A percentile compares a stretch with the other conserved stretches of the same genome.
Conservation (phyloP, 1,284 basidiomycete species). For the Exobasidium rhododendri region DNA sequence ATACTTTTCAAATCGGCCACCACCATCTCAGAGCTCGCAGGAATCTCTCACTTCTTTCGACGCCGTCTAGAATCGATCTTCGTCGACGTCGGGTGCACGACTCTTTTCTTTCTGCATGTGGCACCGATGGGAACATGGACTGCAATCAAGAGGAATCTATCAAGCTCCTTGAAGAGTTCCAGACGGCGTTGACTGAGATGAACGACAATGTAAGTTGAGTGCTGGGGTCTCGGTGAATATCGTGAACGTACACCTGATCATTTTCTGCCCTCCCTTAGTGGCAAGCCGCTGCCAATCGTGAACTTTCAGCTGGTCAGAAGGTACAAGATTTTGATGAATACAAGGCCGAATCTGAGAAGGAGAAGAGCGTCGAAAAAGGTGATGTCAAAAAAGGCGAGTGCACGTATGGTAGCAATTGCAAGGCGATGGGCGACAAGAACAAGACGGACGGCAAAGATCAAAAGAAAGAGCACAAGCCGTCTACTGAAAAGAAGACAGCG, state of each 20-base stretch:
- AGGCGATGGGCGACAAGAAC: too few species aligned
- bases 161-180: neutral
- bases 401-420: too few species aligned
- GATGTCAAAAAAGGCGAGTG: neutral
- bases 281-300: neutral
- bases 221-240: too few species aligned
- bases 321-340: neutral
- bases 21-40: too few species aligned
- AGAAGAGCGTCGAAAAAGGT: slow-evolving; percentile 1
- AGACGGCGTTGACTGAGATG: neutral
- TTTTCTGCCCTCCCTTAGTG: neutral
- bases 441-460: neutral
- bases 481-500: neutral
- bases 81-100: neutral
- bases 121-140: neutral
- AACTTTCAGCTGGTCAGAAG: neutral
- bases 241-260: neutral
- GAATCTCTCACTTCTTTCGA: too few species aligned
- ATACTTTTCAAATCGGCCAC: too few species aligned
- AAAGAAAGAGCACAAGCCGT: neutral
- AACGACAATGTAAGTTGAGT: neutral
- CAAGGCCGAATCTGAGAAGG: neutral
- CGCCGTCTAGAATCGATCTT: neutral
- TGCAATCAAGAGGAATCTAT: neutral
- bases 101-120: neutral